Evolutionary conservation across 495 filamentous ascomycete genomes (phyloP), one percentile per base, ranked within the genome.

Genomic region (Annulohypoxylon maeteangense): DNA sequence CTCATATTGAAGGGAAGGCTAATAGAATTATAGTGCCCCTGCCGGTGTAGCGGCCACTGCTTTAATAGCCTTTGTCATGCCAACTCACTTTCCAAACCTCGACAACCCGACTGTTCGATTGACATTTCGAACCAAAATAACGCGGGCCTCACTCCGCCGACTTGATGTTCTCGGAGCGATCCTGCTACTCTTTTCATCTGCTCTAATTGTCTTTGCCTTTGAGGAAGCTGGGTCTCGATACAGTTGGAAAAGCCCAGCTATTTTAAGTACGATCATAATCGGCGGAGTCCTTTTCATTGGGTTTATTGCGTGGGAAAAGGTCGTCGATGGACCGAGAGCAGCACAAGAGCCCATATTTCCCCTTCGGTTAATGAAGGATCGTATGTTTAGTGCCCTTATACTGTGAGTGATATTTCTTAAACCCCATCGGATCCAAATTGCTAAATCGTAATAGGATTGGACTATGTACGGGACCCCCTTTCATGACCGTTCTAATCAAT

Each of bases 21-120:
- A n/a, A 60, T 23, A 16, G 1, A 12, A 29, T 2, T 40, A 51
- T 62, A 82, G 79, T 25, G 77, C 75, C 12, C 81, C 79, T 0
- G 64, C 67, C 0, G 79, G 73, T 4, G 70, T 44, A 8, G 16
- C 76, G 11, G 77, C 70, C 5, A 47, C 75, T 8, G 14, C 65
- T 16, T 22, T 82, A 5, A 54, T 80, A 3, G 65, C 67, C 61
- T 78, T 82, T 27, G 72, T 71, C 44, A 77, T 81, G 62, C 81
- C 76, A 0, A 62, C 53, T n/a, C 62, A 70, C 14, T 78, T 57
- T 71, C 75, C 70, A 65, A 76, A 70, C 75, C 72, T 60, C 31
- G 36, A 64, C 31, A 44, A 60, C 50, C 76, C 45, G 23, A 51
- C 65, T 4, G 29, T 57, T 18, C 77, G 65, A 11, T 65, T 67